A percentile compares a stretch with the other conserved stretches of the same genome.
Evolutionary conservation across 2,329 filamentous ascomycete genomes (phyloP).

Genomic region (Shiraia sp.): DNA sequence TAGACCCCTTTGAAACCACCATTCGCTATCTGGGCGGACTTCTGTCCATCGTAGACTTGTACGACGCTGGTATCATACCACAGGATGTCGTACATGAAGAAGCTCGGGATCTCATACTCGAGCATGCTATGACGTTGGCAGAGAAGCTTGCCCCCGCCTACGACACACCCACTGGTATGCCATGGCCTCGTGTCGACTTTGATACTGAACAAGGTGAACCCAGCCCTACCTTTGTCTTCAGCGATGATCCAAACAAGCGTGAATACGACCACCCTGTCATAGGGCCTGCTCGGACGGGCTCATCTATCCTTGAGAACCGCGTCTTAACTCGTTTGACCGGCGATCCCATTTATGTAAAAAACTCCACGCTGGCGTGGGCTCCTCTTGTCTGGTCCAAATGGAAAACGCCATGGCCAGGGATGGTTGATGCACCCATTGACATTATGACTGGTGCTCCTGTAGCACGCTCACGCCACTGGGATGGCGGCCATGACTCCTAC

Average conservation of each 20-base stretch:
- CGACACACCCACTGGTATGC: conserved; percentile 48
- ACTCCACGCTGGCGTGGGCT: conserved; percentile 50
- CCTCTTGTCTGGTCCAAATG: conserved; percentile 51
- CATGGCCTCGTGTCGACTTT: conserved; percentile 52
- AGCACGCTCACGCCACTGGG: conserved; percentile 48
- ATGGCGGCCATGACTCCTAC: conserved; percentile 50
- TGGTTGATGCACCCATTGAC: conserved; percentile 49
- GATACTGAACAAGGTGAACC: conserved; percentile 36
- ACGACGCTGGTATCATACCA: conserved; percentile 47
- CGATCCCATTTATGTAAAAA: conserved; percentile 44
- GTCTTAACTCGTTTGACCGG: conserved; percentile 48
- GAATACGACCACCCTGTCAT: conserved; percentile 43
- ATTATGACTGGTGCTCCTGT: conserved; percentile 48
- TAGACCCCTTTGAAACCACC: conserved; percentile 50
- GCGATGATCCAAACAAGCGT: conserved; percentile 33
- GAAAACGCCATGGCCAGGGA: conserved; percentile 44
- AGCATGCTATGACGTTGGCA: conserved; percentile 44
- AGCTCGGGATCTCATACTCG: conserved; percentile 39
- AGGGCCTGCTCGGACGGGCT: conserved; percentile 49
- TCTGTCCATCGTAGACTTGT: conserved; percentile 46
- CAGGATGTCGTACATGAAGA: conserved; percentile 33
- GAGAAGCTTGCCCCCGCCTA: conserved; percentile 45
- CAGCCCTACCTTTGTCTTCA: conserved; percentile 33
- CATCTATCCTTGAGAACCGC: conserved; percentile 51
- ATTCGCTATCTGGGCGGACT: conserved; percentile 48